These are phyloP conservation scores for Orbilia oligospora DNA, from an alignment of 2,329 filamentous ascomycete species.

Conservation along the genomic window DNA sequence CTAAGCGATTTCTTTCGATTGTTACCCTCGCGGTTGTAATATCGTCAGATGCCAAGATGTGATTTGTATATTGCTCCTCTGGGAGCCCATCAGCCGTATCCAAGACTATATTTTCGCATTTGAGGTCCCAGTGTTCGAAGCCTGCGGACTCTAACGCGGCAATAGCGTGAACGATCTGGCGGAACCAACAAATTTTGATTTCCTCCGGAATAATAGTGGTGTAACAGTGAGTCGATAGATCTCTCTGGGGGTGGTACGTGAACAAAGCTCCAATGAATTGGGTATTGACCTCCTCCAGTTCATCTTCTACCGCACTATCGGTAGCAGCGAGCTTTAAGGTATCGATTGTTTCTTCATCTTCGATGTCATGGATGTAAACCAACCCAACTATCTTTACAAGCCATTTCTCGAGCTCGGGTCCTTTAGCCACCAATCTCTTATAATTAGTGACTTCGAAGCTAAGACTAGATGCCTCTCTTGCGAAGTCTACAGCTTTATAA, in stretches of 20 bases:
- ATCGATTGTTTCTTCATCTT: conserved; percentile 19
- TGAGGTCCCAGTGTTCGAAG: conserved; percentile 59
- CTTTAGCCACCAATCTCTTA: conserved; percentile 51
- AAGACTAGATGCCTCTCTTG: conserved; percentile 45
- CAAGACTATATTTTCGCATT: conserved; percentile 58
- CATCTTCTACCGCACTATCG: conserved; percentile 43
- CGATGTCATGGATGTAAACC: conserved; percentile 52
- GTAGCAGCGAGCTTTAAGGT: neutral
- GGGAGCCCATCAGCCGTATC: conserved; percentile 54
- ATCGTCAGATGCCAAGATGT: conserved; percentile 41
- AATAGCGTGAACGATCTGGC: conserved; percentile 50
- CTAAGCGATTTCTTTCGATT: conserved; percentile 33
- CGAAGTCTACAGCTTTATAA: conserved; percentile 55
- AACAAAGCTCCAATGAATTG: conserved; percentile 57
- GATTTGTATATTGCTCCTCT: conserved; percentile 44
- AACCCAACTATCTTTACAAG: conserved; percentile 47
- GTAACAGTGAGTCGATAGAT: conserved; percentile 44
- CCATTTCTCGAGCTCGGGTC: conserved; percentile 45
- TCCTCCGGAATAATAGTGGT: conserved; percentile 40
- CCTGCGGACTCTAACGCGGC: conserved; percentile 49
- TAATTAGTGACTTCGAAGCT: conserved; percentile 59
- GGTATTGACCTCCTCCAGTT: conserved; percentile 37
- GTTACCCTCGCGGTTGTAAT: conserved; percentile 18
- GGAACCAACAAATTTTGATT: conserved; percentile 54
- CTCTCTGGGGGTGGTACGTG: conserved; percentile 47